phyloP scores from a whole-genome alignment of 1,284 basidiomycete species.

The Lentinus polychrous region DNA sequence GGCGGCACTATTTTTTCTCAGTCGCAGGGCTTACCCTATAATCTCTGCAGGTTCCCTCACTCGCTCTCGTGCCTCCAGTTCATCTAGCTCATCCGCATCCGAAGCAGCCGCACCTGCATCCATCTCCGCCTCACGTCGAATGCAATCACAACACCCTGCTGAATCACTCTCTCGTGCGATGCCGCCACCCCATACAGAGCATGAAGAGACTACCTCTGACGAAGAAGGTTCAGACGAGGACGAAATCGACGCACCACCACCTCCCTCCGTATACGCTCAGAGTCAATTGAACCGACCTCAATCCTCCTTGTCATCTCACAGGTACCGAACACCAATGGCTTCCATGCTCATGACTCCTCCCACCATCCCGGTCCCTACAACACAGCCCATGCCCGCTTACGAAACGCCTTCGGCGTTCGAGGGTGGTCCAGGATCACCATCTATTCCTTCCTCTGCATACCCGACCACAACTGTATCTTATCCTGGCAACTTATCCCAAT shows the following conservation, averaged over 20 bases:
- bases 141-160: constrained; percentile 9
- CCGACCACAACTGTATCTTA: constrained; percentile 26
- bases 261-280: constrained; percentile 25
- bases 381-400: constrained; percentile 65
- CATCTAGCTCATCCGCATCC: constrained; percentile 53
- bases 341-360: constrained; percentile 53
- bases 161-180: neutral
- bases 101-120: constrained; percentile 28
- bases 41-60: constrained; percentile 35
- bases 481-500: constrained; percentile 22
- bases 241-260: constrained; percentile 30
- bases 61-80: constrained; percentile 47
- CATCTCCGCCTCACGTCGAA: constrained; percentile 16
- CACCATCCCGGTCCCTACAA: constrained; percentile 32
- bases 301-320: constrained; percentile 65
- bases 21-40: constrained; percentile 1
- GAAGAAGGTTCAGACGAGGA: constrained; percentile 40
- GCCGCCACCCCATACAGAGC: constrained; percentile 10
- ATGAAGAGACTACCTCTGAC: constrained; percentile 31
- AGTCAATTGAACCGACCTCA: constrained; percentile 49
- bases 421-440: constrained; percentile 23
- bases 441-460: constrained; percentile 32
- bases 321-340: constrained; percentile 71
- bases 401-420: constrained; percentile 70
- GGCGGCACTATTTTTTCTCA: neutral